Base-by-base conservation (phyloP, 2,329 filamentous ascomycete genomes). In the Trichoderma atroviride region DNA sequence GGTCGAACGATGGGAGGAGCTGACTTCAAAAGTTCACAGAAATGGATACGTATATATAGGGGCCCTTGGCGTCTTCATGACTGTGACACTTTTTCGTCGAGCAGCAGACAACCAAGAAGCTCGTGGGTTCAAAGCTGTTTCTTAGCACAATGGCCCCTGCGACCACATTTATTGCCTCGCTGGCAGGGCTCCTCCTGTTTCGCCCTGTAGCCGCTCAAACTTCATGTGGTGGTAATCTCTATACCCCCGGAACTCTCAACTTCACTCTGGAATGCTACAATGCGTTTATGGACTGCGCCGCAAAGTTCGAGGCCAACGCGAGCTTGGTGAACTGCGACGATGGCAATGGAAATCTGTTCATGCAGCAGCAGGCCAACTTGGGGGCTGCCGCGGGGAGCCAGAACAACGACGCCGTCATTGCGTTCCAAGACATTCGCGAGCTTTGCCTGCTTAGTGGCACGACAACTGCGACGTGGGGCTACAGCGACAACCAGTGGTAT, bases 401-500 rank as follows among this genome's bases (percentile, higher is more conserved):
- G 40, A 70, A 70, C 40, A 69, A 65, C 58, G 59, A 70, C 43
- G 52, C 52, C 14, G 40, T 59, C 16, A 65, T 70, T 29, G 58
- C 69, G 11, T 69, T 70, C 33, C 66, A 70, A 22, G 66, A 65
- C 31, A 70, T 70, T 4, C 29, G 27, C 7, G 66, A 70, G 5
- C 65, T 70, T n/a, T 70, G 69, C 66, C 52, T 70, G 19, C 59
- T 70, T 11, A 53, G 66, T 19, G 69, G 69, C 16, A 43, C 56
- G 4, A 70, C 69, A 19, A 63, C 50, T 22, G 69, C 58, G 24
- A 70, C 69, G 1, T 70, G 69, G 69, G 69, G 69, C 14, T 70
- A 58, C 22, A 70, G 69, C 58, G 69, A 70, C 33, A 69, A 69
- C 24, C 69, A 70, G 3, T 70, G 69, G 69, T 70, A 70, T 33